phyloP scores from a whole-genome alignment of 371 early-diverging fungal species.

The Mucor circinelloides region DNA sequence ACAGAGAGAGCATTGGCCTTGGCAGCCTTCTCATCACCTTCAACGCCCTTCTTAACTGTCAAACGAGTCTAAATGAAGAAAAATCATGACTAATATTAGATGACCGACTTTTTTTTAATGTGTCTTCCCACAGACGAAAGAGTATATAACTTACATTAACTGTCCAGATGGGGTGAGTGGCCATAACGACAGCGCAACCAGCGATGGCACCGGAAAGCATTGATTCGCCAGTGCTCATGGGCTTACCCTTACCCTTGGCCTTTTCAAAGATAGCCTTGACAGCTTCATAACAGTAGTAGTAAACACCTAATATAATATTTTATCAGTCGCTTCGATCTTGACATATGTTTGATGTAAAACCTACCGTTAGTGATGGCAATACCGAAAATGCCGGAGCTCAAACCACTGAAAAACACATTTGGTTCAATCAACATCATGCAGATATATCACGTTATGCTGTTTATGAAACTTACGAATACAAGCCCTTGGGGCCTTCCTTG shows the following conservation, averaged over 20 bases:
- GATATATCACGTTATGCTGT: not conserved
- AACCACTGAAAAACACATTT: constrained; percentile 64
- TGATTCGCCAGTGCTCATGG: constrained; percentile 82
- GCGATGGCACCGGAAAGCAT: constrained; percentile 94
- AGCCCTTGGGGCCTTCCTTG: constrained; percentile 86
- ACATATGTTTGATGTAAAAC: not conserved
- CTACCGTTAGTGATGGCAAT: constrained; percentile 93
- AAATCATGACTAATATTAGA: constrained; percentile 1
- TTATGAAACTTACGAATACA: constrained; percentile 79
- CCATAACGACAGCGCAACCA: constrained; percentile 82
- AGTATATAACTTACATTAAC: constrained; percentile 71
- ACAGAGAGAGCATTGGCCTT: constrained; percentile 53
- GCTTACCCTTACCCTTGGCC: constrained; percentile 49
- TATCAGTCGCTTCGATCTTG: not conserved
- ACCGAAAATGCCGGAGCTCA: constrained; percentile 94
- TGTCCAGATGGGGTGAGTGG: constrained; percentile 98
- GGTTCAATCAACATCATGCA: not conserved
- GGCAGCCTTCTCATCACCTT: constrained; percentile 41
- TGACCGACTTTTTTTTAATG: not conserved
- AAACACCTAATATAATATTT: constrained; percentile 55
- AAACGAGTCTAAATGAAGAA: constrained; percentile 60
- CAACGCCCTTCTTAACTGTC: constrained; percentile 61
- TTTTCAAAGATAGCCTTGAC: constrained; percentile 86
- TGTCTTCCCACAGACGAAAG: not conserved
- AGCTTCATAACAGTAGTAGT: constrained; percentile 94